Base-by-base conservation (phyloP, 192 early-diverging fungal species). In the Backusella parvicylindrica region DNA sequence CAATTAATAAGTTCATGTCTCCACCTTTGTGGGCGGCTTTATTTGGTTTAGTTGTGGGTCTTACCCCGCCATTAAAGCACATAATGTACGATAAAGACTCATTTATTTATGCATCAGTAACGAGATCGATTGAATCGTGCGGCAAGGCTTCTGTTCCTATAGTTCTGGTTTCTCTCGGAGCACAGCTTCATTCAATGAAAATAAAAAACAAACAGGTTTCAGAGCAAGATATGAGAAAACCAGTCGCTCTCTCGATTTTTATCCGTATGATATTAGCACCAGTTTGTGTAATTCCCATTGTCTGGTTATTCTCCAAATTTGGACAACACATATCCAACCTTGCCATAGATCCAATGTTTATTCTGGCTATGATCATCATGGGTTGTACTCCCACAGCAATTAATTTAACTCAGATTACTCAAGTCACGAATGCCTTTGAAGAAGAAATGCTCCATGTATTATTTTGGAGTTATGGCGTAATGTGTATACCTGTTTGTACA, bases 101-200 rank as follows among this genome's bases (percentile, higher is more conserved):
- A 13, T 81, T 90, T 50, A 66, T 91, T 8, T 73, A 78, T 50
- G 47, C 77, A 23, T 85, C 86, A 28, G 31, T 93, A 2, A 89
- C 89, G 70, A 85, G 89, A 68, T 88, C 91, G 1, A 85, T 95
- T 28, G 90, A 93, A 82, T 89, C 73, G 21, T 85, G 93, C 71
- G 94, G 94, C 30, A 86, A 89, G 26, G 92, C 92, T 12, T 91
- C 91, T 9, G 92, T 95, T 30, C 94, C 94, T 6, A 82, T 94
- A 71, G 91, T 93, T 40, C 79, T 95, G 35, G 79, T 92, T 7
- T 92, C 91, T 72, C 87, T 95, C 5, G 94, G 94, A 11, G 89
- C 91, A 15, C 92, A 94, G 72, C 78, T 90, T 7, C 82, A 71
- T 8, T 32, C 36, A 4, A 76, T 80, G 31, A 21, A 37, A 38